Base-by-base conservation (phyloP, 306 rosid species). In the Gleditsia sinensis region DNA sequence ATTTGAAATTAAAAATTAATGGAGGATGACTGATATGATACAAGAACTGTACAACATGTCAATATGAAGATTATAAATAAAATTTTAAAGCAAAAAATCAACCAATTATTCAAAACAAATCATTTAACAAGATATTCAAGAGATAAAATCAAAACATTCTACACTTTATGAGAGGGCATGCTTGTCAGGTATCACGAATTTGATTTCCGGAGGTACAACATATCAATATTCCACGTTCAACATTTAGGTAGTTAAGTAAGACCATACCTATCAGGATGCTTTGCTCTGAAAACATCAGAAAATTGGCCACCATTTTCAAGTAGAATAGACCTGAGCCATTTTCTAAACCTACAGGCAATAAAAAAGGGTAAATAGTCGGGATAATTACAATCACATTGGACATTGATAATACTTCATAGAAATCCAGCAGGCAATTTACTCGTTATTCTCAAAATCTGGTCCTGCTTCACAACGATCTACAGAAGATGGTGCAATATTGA, bases 401-500 rank as follows among this genome's bases (percentile, higher is more conserved):
- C 33, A 48, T 25, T 74, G 63, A 50, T 36, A n/a, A 48, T 76
- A 68, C 48, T 70, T 43, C 45, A 61, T 10, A 75, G 63, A 70
- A 86, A 69, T 75, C 16, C 57, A 58, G 71, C 4, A 69, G 49
- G 46, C 57, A 54, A 58, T 86, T 86, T 83, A 92, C 98, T 83
- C 93, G 59, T 92, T 86, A 40, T 86, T 90, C 72, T 88, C 97
- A 76, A 95, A 95, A 59, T 90, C 99, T 72, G 98, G 93, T 75
- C 90, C 97, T 27, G 96, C 98, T 33, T 92, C 98, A 73, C 98
- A 88, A 43, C 90, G 84, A 81, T 92, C 99, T 67, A 91, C 69
- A 48, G 84, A 85, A 72, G 86, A 90, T 65, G 98, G 99, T 50
- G 99, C 99, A 80, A 94, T 92, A 72, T 94, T 95, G 53, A 95